A percentile compares a stretch with the other conserved stretches of the same genome.
These are phyloP conservation scores for Leucocoprinus birnbaumii DNA, from an alignment of 768 basidiomycete genomes.

Conservation along the genomic window DNA sequence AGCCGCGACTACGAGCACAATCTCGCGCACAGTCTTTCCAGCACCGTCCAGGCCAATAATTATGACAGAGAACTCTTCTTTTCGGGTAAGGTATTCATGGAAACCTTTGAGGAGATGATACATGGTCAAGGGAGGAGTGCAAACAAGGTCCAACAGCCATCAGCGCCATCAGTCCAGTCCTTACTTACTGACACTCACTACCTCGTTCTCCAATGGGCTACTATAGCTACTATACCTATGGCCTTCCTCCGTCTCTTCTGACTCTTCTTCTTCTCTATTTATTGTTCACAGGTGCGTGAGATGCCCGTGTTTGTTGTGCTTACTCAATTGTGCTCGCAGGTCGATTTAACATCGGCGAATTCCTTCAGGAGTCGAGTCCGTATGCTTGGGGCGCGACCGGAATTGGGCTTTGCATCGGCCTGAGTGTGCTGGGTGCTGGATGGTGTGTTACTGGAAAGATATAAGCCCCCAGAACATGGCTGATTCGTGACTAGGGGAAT, in stretches of 20 bases:
- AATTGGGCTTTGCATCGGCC: conserved; percentile 88
- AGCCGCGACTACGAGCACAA: background rate
- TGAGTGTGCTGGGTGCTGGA: conserved; percentile 92
- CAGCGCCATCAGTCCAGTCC: conserved; percentile 13
- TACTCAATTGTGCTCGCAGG: conserved; percentile 63
- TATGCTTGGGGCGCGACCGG: conserved; percentile 92
- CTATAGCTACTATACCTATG: conserved; percentile 61
- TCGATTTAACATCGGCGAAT: conserved; percentile 91
- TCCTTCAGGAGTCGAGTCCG: conserved; percentile 91
- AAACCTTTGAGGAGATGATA: conserved; percentile 93
- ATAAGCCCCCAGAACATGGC: conserved; percentile 4
- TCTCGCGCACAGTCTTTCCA: conserved; percentile 73
- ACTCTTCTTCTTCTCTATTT: conserved; percentile 78
- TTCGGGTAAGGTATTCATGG: conserved; percentile 87
- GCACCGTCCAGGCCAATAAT: conserved; percentile 93
- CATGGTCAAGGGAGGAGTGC: conserved; percentile 46
- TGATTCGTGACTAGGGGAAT: conserved; percentile 74
- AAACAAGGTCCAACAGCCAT: conserved; percentile 22
- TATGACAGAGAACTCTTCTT: conserved; percentile 90
- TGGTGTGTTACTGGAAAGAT: conserved; percentile 56
- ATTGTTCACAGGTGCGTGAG: conserved; percentile 76
- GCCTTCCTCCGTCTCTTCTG: conserved; percentile 63
- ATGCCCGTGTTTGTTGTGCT: background rate
- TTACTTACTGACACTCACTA: conserved; percentile 16
- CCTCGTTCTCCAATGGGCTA: conserved; percentile 38